phyloP scores from a whole-genome alignment of 1,284 basidiomycete genomes.

The Puccinia sorghi region DNA sequence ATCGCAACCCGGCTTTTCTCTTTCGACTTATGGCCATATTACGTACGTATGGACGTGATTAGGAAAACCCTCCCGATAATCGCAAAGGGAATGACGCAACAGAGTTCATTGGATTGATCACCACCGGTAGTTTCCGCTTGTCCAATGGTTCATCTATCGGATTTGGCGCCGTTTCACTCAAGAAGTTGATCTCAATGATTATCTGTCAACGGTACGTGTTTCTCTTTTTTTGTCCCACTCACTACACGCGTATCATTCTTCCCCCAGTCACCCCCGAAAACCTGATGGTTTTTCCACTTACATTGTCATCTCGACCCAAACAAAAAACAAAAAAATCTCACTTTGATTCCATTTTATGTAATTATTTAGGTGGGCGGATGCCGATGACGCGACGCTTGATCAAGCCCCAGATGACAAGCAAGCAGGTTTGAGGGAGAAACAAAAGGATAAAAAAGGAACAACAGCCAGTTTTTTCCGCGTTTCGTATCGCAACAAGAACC shows the following conservation, averaged over 20 bases:
- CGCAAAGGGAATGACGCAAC: neutral
- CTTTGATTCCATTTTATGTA: neutral
- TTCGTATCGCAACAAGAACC: constrained; percentile 13
- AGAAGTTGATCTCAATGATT: constrained; percentile 25
- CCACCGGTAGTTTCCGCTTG: constrained; percentile 21
- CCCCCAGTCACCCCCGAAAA: no score
- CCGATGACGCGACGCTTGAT: neutral
- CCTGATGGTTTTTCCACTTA: no score
- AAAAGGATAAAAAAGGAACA: no score
- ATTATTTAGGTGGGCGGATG: neutral
- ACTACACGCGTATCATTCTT: neutral
- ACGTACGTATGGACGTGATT: neutral
- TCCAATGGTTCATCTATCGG: constrained; percentile 27
- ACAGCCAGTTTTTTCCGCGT: neutral
- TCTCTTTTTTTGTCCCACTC: neutral
- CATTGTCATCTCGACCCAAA: no score
- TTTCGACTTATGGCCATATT: neutral
- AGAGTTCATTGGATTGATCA: constrained; percentile 36
- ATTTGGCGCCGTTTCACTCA: constrained; percentile 27
- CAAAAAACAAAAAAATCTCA: neutral
- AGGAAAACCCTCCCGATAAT: constrained; percentile 2
- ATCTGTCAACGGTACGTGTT: constrained; percentile 1
- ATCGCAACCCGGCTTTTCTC: neutral
- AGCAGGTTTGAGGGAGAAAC: neutral
- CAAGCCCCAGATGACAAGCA: neutral